Evolutionary conservation across 768 basidiomycete genomes (phyloP), one percentile per base, ranked within the genome.

Genomic region (Albatrellus ellisii): DNA sequence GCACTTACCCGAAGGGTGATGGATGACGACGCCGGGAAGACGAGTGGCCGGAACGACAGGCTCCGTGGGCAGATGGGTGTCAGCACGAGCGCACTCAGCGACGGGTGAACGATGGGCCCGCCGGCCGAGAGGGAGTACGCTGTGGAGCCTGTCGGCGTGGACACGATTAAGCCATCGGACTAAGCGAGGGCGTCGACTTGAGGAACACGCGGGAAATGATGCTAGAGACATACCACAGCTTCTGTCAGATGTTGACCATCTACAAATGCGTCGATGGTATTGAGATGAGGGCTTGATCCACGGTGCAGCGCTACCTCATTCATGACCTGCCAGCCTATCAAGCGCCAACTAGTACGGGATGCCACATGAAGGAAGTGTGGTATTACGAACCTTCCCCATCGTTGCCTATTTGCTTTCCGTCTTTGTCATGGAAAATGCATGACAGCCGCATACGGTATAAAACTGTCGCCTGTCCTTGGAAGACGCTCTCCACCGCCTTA

Each of bases 21-120:
- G 8, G 76, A 72, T 0, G 82, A 85, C 14, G 81, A 83, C 18
- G 73, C 75, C 1, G 92, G 92, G 50, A 97, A 82, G 6, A 97
- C 82, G 3, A 97, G 73, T 2, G 91, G 90, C 10, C 92, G 69
- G 61, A 97, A 97, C 24, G 84, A 88, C 15, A 97, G 63, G 56
- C 87, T 90, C 42, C 92, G 73, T 36, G 92, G 92, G 54, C 89
- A 91, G 50, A 97, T 94, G n/a, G 92, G 92, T 1, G 92, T 94
- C 31, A 97, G 65, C 11, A 97, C 83, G 39, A 95, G 70, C 1
- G 90, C 86, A 45, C 84, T 85, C 28, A 92, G 65, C 2, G 86
- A 87, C 2, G 92, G 92, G 48, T 95, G 92, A 0, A 95, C 89
- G 50, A 97, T 95, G 3, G 92, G 92, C 20, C 92, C 92, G 26